phyloP scores from a whole-genome alignment of 2,329 filamentous ascomycete species.

The Aspergillus carbonarius region DNA sequence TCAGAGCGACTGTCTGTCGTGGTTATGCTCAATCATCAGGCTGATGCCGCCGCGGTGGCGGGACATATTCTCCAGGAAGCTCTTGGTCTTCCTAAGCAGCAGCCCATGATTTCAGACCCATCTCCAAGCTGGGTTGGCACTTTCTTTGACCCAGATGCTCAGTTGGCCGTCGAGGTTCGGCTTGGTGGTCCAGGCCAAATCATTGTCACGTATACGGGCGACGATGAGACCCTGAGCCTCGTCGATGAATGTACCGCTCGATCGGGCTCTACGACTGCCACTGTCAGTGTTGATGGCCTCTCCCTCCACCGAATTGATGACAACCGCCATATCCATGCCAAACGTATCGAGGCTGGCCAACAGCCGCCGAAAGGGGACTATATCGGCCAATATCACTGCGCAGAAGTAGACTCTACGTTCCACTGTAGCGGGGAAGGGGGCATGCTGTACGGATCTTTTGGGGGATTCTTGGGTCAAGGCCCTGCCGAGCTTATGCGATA shows the following conservation, averaged over 20 bases:
- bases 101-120: slow-evolving; percentile 8
- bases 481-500: slow-evolving; percentile 39
- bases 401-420: slow-evolving; percentile 41
- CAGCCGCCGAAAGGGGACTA: slow-evolving; percentile 6
- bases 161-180: slow-evolving; percentile 31
- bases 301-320: slow-evolving; percentile 26
- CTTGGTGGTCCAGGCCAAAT: slow-evolving; percentile 28
- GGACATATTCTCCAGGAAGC: slow-evolving; percentile 30
- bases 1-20: slow-evolving; percentile 40
- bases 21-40: slow-evolving; percentile 44
- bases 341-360: slow-evolving; percentile 19
- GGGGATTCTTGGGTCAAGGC: slow-evolving; percentile 44
- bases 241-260: background rate
- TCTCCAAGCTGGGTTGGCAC: slow-evolving; percentile 33
- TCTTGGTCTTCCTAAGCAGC: slow-evolving; percentile 23
- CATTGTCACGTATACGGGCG: slow-evolving; percentile 26
- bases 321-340: slow-evolving; percentile 28
- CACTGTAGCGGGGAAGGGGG: slow-evolving; percentile 34
- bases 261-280: background rate
- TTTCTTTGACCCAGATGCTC: slow-evolving; percentile 41
- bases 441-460: slow-evolving; percentile 45
- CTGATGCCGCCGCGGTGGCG: slow-evolving; percentile 25
- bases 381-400: slow-evolving; percentile 37
- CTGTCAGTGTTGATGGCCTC: background rate
- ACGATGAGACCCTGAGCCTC: slow-evolving; percentile 15